A percentile compares a stretch with the other conserved stretches of the same genome.
Conservation (phyloP, 2,329 filamentous ascomycete genomes). For the Seiridium cupressi region DNA sequence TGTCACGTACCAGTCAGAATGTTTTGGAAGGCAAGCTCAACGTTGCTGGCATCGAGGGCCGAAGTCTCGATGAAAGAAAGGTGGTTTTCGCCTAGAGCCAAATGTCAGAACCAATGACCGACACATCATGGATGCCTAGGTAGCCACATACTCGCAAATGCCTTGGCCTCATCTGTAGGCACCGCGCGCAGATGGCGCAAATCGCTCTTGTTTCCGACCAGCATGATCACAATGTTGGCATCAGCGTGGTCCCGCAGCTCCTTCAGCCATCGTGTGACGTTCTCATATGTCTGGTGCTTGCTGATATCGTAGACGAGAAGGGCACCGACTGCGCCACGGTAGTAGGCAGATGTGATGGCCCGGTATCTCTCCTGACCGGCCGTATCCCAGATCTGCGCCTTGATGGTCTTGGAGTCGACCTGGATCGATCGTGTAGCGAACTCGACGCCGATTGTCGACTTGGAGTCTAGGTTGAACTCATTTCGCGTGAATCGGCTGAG, state of each 20-base stretch:
- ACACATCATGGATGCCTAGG: not conserved
- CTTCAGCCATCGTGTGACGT: slow-evolving; percentile 98
- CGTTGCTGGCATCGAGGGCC: slow-evolving; percentile 96
- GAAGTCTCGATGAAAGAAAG: slow-evolving; percentile 99
- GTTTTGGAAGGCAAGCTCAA: slow-evolving; percentile 98
- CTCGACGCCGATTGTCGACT: slow-evolving; percentile 99
- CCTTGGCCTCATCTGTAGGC: slow-evolving; percentile 95
- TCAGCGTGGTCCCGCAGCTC: slow-evolving; percentile 97
- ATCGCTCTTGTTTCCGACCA: slow-evolving; percentile 99
- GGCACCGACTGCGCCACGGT: slow-evolving; percentile 94
- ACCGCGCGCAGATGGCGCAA: slow-evolving; percentile 96
- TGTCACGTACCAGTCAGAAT: slow-evolving; percentile 82
- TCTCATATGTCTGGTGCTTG: slow-evolving; percentile 99
- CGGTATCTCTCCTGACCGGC: slow-evolving; percentile 98
- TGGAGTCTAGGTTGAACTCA: slow-evolving; percentile 99
- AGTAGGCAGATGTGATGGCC: slow-evolving; percentile 98
- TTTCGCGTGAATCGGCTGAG: slow-evolving; percentile 99
- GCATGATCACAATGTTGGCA: slow-evolving; percentile 99
- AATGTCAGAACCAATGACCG: slow-evolving; percentile 23
- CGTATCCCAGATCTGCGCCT: slow-evolving; percentile 99
- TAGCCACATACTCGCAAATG: slow-evolving; percentile 76
- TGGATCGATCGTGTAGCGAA: slow-evolving; percentile 98
- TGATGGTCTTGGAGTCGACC: slow-evolving; percentile 99
- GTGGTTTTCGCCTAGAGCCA: slow-evolving; percentile 80
- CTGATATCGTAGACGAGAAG: slow-evolving; percentile 99